phyloP scores from a whole-genome alignment of 2,329 filamentous ascomycete species.

The Aspergillus sp. region DNA sequence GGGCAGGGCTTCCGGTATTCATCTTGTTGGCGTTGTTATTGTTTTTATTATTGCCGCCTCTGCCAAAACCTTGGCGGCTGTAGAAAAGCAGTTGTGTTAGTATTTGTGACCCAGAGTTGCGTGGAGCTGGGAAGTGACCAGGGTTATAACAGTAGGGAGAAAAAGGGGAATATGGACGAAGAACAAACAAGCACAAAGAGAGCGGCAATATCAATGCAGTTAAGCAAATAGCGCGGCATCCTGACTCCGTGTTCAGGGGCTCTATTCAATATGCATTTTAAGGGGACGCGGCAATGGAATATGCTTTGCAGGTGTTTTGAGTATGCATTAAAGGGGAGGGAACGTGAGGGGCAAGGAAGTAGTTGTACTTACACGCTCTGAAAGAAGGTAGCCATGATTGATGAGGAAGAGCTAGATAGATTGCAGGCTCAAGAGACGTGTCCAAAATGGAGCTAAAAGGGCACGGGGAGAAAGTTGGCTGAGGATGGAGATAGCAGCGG shows the following conservation, averaged over 20 bases:
- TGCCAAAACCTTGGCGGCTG: slow-evolving; percentile 51
- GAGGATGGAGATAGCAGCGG: slow-evolving; percentile 9
- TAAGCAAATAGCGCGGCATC: not conserved
- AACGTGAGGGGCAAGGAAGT: slow-evolving; percentile 21
- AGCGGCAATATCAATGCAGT: not conserved
- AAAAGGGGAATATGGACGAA: slow-evolving; percentile 9
- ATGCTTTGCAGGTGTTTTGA: slow-evolving; percentile 9
- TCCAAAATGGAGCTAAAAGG: slow-evolving; percentile 1
- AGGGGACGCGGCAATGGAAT: slow-evolving; percentile 6
- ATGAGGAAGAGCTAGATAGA: not conserved
- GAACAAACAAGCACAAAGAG: slow-evolving; percentile 1
- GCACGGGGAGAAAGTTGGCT: slow-evolving; percentile 3
- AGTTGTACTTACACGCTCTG: slow-evolving; percentile 49
- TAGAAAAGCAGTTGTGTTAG: slow-evolving; percentile 23
- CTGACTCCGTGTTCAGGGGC: slow-evolving; percentile 6
- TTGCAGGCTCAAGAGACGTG: slow-evolving; percentile 1
- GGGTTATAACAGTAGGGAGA: not conserved
- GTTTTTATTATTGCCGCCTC: slow-evolving; percentile 38
- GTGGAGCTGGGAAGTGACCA: slow-evolving; percentile 4
- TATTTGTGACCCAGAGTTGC: slow-evolving; percentile 15
- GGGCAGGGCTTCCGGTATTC: slow-evolving; percentile 34
- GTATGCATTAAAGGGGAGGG: slow-evolving; percentile 12
- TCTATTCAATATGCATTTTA: slow-evolving; percentile 7
- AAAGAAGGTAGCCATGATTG: slow-evolving; percentile 49
- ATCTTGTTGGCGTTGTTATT: slow-evolving; percentile 42